These are phyloP conservation scores for Nakaseomyces bracarensis DNA, from an alignment of 1,139 yeast genomes.

Conservation along the genomic window DNA sequence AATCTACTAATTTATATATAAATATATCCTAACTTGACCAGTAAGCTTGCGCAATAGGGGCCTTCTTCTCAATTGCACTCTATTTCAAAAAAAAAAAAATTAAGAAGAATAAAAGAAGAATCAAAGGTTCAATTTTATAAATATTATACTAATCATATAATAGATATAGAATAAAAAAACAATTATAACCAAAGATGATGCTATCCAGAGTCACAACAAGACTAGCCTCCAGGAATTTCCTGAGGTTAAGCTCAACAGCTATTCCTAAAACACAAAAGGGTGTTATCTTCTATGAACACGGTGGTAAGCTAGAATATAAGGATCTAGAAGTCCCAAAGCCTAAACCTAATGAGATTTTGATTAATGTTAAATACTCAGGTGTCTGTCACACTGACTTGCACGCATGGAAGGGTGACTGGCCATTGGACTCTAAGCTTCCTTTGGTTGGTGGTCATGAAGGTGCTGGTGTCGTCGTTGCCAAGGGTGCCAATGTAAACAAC, in stretches of 20 bases:
- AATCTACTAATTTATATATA: no score
- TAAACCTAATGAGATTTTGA: conserved; percentile 50
- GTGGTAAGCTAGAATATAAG: conserved; percentile 44
- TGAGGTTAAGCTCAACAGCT: conserved; percentile 2
- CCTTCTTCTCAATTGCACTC: no score
- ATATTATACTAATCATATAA: no score
- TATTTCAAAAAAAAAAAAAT: no score
- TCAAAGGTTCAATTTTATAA: no score
- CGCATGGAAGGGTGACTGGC: conserved; percentile 71
- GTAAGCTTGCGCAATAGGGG: no score
- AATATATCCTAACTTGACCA: no score
- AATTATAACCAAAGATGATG: background rate
- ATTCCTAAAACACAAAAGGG: conserved; percentile 47
- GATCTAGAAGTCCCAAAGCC: conserved; percentile 56
- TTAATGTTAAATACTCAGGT: conserved; percentile 59
- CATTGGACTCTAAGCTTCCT: conserved; percentile 50
- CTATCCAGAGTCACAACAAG: conserved; percentile 3
- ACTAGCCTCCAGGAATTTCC: background rate
- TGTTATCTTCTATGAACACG: conserved; percentile 42
- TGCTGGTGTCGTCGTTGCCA: conserved; percentile 69
- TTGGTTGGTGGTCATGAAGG: conserved; percentile 78
- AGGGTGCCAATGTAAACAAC: conserved; percentile 57
- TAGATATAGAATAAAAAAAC: background rate
- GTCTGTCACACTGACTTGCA: conserved; percentile 65
- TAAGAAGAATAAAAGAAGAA: no score